Evolutionary conservation across 345 rosid species (phyloP).

Genomic region (Salix arbutifolia): DNA sequence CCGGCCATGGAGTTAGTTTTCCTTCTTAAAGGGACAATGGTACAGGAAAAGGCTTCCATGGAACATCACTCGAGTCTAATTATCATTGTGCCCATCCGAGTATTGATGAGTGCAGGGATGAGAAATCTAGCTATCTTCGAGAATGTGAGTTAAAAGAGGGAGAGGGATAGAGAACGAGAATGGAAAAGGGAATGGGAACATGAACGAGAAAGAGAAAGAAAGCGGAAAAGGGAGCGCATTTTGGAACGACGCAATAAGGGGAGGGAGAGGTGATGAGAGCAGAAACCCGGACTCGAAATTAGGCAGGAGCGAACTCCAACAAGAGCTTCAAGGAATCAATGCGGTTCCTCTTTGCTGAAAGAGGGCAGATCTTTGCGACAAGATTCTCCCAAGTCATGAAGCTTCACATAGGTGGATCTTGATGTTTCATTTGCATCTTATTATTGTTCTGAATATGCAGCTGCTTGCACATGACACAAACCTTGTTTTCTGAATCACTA

Average conservation of each 20-base stretch:
- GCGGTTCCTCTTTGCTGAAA: conserved; percentile 62
- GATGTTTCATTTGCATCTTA: conserved; percentile 59
- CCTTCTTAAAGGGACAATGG: conserved; percentile 99
- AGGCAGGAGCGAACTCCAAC: conserved; percentile 67
- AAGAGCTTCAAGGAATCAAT: conserved; percentile 64
- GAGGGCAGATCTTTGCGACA: conserved; percentile 55
- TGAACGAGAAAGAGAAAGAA: conserved; percentile 39
- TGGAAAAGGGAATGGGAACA: conserved; percentile 34
- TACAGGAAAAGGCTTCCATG: conserved; percentile 77
- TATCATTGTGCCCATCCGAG: conserved; percentile 58
- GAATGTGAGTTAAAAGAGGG: conserved; percentile 94
- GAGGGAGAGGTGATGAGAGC: conserved; percentile 73
- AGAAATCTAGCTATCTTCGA: conserved; percentile 84
- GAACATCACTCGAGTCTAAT: conserved; percentile 58
- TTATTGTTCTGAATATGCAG: conserved; percentile 63
- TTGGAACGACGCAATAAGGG: conserved; percentile 73
- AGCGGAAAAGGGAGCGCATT: conserved; percentile 58
- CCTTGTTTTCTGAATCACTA: conserved; percentile 75
- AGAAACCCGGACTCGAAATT: conserved; percentile 57
- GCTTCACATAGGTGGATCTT: conserved; percentile 87
- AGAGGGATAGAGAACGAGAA: conserved; percentile 60
- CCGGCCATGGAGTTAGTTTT: conserved; percentile 96
- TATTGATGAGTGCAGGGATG: conserved; percentile 81
- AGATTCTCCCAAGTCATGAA: conserved; percentile 72
- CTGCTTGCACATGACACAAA: conserved; percentile 48